Evolutionary conservation across 129 eudicot species (phyloP).

Genomic region (Scalesia atractyloides): DNA sequence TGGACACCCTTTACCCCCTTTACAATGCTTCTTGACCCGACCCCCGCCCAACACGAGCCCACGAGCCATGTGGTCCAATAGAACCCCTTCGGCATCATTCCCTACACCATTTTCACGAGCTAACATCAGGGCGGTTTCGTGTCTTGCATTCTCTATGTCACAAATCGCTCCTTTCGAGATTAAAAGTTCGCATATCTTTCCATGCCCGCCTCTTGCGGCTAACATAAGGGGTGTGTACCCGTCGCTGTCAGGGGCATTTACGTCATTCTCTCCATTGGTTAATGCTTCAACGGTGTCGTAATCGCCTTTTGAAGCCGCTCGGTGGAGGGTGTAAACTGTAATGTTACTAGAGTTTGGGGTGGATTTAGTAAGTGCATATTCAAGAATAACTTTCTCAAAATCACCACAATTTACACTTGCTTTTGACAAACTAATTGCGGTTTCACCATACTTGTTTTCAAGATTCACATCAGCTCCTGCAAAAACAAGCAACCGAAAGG

Average conservation of each 20-base stretch:
- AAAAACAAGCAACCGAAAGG: conserved; percentile 56
- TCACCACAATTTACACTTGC: conserved; percentile 47
- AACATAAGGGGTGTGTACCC: conserved; percentile 87
- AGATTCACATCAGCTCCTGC: conserved; percentile 67
- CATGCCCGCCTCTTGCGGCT: conserved; percentile 71
- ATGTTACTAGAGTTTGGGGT: conserved; percentile 26
- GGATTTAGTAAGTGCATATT: conserved; percentile 40
- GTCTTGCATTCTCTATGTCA: conserved; percentile 50
- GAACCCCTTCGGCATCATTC: conserved; percentile 48
- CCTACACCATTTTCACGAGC: conserved; percentile 47
- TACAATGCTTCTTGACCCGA: conserved; percentile 68
- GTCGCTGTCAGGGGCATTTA: conserved; percentile 51
- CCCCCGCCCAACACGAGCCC: conserved; percentile 56
- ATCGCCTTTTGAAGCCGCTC: conserved; percentile 57
- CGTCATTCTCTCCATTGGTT: conserved; percentile 38
- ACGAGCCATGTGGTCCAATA: conserved; percentile 70
- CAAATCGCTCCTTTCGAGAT: conserved; percentile 60
- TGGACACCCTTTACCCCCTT: conserved; percentile 71
- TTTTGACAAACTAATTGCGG: conserved; percentile 61
- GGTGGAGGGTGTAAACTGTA: conserved; percentile 53
- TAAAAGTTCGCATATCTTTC: conserved; percentile 53
- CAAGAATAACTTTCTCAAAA: conserved; percentile 61
- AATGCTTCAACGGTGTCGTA: conserved; percentile 32
- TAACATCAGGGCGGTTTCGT: conserved; percentile 66
- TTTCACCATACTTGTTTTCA: conserved; percentile 60